Evolutionary conservation across 352 stramenopile species (phyloP).

Genomic region (Globisporangium uncinulatum): DNA sequence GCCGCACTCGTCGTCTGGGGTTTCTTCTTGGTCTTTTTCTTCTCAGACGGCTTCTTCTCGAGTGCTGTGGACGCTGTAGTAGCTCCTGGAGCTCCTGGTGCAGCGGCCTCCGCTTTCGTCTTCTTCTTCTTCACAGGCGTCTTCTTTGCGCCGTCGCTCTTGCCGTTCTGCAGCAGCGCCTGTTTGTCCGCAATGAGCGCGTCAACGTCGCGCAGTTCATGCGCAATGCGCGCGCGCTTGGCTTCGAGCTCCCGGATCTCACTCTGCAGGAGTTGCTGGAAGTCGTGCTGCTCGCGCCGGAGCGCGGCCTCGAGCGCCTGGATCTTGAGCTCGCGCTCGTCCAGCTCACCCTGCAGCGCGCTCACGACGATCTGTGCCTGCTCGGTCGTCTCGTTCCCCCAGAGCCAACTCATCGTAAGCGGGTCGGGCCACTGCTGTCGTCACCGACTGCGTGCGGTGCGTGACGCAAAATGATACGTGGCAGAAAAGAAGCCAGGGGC

Average conservation of each 20-base stretch:
- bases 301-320: constrained; percentile 69
- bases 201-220: constrained; percentile 15
- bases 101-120: background rate
- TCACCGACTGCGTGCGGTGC: background rate
- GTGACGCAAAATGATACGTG: constrained; percentile 1
- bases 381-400: constrained; percentile 81
- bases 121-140: constrained; percentile 14
- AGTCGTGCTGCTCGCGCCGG: constrained; percentile 69
- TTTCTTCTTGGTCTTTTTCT: constrained; percentile 23
- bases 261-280: constrained; percentile 44
- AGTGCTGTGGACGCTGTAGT: constrained; percentile 4
- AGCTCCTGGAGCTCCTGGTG: background rate
- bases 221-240: constrained; percentile 27
- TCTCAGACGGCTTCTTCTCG: constrained; percentile 35
- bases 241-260: constrained; percentile 67
- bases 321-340: constrained; percentile 79
- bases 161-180: constrained; percentile 42
- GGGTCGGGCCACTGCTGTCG: background rate
- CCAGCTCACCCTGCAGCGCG: constrained; percentile 71
- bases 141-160: constrained; percentile 17
- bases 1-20: background rate
- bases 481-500: background rate
- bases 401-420: constrained; percentile 67
- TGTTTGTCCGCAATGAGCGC: constrained; percentile 63
- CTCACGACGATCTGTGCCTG: constrained; percentile 83